phyloP scores from a whole-genome alignment of 2,329 filamentous ascomycete species.

The Ustulina deusta region DNA sequence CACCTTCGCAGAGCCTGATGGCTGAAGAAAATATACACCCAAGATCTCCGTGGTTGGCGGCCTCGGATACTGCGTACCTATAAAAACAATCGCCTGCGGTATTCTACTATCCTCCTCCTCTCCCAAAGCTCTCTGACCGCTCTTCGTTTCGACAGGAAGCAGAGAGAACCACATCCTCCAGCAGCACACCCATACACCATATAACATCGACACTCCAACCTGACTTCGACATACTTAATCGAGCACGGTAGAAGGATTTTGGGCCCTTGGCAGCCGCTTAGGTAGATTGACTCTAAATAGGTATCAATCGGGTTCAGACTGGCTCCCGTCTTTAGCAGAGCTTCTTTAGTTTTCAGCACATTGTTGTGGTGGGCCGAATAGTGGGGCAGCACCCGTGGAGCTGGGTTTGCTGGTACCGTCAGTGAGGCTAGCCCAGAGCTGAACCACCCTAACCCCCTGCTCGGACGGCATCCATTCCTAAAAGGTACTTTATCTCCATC shows the following conservation, averaged over 20 bases:
- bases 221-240: conserved; percentile 3
- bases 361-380: not conserved
- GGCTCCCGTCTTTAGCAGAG: not conserved
- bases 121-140: not conserved
- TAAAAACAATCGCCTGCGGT: not conserved
- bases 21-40: not conserved
- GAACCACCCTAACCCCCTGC: conserved; percentile 29
- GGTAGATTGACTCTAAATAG: not conserved
- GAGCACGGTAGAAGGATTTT: conserved; percentile 12
- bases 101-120: not conserved
- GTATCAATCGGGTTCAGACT: not conserved
- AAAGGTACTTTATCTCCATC: conserved; percentile 19
- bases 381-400: conserved; percentile 32
- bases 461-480: conserved; percentile 14
- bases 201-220: not conserved
- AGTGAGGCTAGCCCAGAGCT: conserved; percentile 34
- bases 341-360: not conserved
- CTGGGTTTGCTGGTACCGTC: conserved; percentile 24
- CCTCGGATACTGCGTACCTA: not conserved
- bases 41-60: not conserved
- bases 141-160: not conserved
- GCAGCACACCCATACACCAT: not conserved
- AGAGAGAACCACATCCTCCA: not conserved
- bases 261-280: conserved; percentile 23
- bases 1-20: not conserved